Base-by-base conservation (phyloP, 139 green algal species). In the Prasinococcaceae sp. region DNA sequence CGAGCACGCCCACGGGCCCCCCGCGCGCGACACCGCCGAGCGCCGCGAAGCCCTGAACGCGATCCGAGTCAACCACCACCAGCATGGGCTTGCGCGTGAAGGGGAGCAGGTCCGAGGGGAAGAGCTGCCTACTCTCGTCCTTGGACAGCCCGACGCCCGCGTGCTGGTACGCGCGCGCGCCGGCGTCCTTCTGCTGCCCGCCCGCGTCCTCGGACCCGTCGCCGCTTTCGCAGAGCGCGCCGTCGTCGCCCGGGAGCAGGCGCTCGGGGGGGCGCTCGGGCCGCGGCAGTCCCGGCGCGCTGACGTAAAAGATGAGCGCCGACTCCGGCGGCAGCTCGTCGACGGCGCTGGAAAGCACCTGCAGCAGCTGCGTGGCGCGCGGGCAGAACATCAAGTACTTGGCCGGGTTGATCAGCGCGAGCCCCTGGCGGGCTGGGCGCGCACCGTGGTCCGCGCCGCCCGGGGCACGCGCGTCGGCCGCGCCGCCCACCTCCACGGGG, bases 321-420 rank as follows among this genome's bases (percentile, higher is more conserved):
- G 65, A 66, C 22, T 69, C 65, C 53, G 48, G 58, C 6, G 41
- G 68, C 27, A 79, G 51, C 19, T 69, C 36, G 29, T 82, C 70
- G 28, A 72, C 30, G 2, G 65, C 65, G 38, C 59, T 63, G 32
- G 68, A 65, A 24, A 78, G 63, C 17, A 71, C 62, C 32, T 59
- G 56, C 41, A 83, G 69, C 50, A 83, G 58, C 47, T 72, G 57
- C 30, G 70, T 57, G 1, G 67, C 58, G 5, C 47, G 67, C 28
- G 77, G 72, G 20, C 66, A 58, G 60, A 79, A 73, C 57, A 84
- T 52, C 28, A 79, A 44, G 65, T 72, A 68, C 56, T 80, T 79
- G 27, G 56, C 40, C 2, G 77, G 77, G 52, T 75, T 76, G 36
- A n/a, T n/a, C n/a, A n/a, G n/a, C n/a, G n/a, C n/a, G n/a, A n/a